Evolutionary conservation across 2,329 filamentous ascomycete genomes (phyloP).

Genomic region (Diplodia mutila): DNA sequence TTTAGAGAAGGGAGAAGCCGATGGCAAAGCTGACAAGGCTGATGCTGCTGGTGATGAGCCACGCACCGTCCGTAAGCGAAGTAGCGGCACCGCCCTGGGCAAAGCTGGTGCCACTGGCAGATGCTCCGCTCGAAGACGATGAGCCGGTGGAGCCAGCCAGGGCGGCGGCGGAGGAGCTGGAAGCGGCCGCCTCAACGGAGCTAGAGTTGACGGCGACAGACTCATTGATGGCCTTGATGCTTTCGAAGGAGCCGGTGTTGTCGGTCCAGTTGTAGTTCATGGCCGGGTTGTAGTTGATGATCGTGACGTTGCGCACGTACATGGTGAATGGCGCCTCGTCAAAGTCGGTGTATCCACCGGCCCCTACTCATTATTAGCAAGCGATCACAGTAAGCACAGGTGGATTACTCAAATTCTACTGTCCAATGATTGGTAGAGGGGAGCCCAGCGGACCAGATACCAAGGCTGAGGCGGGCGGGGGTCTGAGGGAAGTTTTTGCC

Average conservation of each 20-base stretch:
- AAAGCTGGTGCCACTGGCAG: not conserved
- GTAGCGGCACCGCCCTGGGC: slow-evolving; percentile 14
- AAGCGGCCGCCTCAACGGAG: not conserved
- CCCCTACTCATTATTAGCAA: no score
- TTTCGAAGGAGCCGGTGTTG: slow-evolving; percentile 51
- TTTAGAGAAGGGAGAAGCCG: slow-evolving; percentile 26
- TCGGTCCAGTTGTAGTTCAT: slow-evolving; percentile 56
- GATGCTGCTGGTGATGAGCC: slow-evolving; percentile 12
- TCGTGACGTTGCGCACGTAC: slow-evolving; percentile 55
- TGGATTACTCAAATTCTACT: no score
- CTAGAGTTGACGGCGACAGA: slow-evolving; percentile 18
- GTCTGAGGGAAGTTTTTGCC: slow-evolving; percentile 74
- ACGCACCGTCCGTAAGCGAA: not conserved
- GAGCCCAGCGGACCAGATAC: slow-evolving; percentile 51
- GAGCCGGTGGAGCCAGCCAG: not conserved
- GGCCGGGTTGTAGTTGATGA: slow-evolving; percentile 58
- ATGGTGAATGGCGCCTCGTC: slow-evolving; percentile 55
- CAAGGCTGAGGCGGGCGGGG: slow-evolving; percentile 63
- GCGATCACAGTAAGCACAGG: no score
- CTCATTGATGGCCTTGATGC: slow-evolving; percentile 49
- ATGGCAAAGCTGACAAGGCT: slow-evolving; percentile 23
- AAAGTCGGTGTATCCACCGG: slow-evolving; percentile 61
- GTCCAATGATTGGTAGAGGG: no score
- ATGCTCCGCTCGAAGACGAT: not conserved
- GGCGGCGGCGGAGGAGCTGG: no score